Evolutionary conservation across 1,139 yeast species (phyloP), one percentile per base, ranked within the genome.

Genomic region (Sugiyamaella castrensis): DNA sequence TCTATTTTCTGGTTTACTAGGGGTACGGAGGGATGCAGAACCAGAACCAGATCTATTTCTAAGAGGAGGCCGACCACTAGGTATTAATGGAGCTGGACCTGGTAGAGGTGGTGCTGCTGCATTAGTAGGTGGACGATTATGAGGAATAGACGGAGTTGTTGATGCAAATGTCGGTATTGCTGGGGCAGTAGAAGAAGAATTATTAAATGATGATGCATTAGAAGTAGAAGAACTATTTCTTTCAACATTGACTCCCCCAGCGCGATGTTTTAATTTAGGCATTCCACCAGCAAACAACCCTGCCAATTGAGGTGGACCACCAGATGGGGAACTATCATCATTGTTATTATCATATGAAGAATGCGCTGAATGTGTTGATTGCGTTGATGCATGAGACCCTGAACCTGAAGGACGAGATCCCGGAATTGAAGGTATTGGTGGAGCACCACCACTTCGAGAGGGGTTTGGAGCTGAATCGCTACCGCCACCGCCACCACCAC

Each of bases 221-320:
- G 54, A 43, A n/a, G 45, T 49, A 11, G 41, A 28, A 40, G 27
- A 16, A 26, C 46, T 43, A 31, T 51, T 68, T 6, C 67, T 64
- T 1, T 79, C 76, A 1, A 75, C 68, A 31, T 71, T 66, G 8
- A 73, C 74, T 1, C 76, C 64, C n/a, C 75, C 78, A 27, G 70
- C 72, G 35, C 76, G 75, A 54, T 81, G 82, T 58, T 79, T 81
- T 57, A 88, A 71, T 60, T 85, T 87, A 8, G 96, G 96, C 65
- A 88, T 76, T 1, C 96, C 96, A 9, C 87, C 89, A 8, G 96
- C 94, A 66, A 87, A 82, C 12, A 87, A 76, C 51, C 85, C 92
- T 19, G 91, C 95, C 54, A 87, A 68, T 61, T 74, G 82, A n/a
- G 83, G 84, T 2, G 72, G 72, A 45, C 57, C 72, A 49, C 59